Percentiles rank a stretch among this genome's conserved stretches.
These are phyloP conservation scores for Xylaria castorea DNA, from an alignment of 495 filamentous ascomycete species.

Conservation along the genomic window DNA sequence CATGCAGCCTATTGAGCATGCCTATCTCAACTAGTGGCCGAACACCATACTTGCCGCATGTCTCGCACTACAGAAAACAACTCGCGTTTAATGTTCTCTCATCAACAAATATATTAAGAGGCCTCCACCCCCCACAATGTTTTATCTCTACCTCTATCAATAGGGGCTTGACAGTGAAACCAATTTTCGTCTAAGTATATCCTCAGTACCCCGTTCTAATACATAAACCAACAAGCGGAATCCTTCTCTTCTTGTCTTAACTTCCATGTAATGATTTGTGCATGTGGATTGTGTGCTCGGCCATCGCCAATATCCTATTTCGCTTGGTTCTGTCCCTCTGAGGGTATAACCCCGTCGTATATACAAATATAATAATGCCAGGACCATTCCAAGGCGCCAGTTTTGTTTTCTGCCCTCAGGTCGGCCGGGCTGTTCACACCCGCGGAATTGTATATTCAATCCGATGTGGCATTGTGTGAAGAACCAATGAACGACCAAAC, in stretches of 20 bases:
- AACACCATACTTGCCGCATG: not conserved
- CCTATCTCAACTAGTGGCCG: not conserved
- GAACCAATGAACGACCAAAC: not conserved
- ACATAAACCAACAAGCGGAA: not conserved
- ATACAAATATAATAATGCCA: not conserved
- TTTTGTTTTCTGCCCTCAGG: not conserved
- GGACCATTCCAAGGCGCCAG: not conserved
- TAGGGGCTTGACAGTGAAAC: not conserved
- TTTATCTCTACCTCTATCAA: not conserved
- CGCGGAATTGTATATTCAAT: not conserved
- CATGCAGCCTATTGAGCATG: not conserved
- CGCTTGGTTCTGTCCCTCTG: not conserved
- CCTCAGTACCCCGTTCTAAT: not conserved
- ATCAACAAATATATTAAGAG: not conserved
- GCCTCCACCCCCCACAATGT: not conserved
- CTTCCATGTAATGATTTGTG: not conserved
- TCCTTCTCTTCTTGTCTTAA: not conserved
- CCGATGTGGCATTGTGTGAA: not conserved
- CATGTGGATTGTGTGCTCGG: not conserved
- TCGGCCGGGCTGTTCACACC: not conserved
- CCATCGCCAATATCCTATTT: not conserved
- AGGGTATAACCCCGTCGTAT: not conserved
- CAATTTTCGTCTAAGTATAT: not conserved
- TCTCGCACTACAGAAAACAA: not conserved
- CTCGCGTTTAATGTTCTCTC: not conserved